Base-by-base conservation (phyloP, 176 grass and related monocot species). In the Pontederia paniculata region DNA sequence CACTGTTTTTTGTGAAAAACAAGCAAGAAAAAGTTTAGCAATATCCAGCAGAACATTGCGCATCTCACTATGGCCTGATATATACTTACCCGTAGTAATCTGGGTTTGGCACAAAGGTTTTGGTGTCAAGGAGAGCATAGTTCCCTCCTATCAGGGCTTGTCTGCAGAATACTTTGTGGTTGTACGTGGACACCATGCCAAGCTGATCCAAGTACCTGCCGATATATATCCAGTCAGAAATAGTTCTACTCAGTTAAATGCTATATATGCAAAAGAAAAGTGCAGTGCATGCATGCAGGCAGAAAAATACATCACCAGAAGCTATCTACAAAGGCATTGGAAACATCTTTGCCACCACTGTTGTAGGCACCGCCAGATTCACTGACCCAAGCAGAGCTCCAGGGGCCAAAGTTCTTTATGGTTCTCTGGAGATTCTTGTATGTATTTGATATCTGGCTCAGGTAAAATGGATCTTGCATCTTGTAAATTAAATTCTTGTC, bases 321-420 rank as follows among this genome's bases (percentile, higher is more conserved):
- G n/a, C 78, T 63, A 64, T 81, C 11, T 9, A 73, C 78, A 44
- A 77, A 86, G 42, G 73, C 50, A 64, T 86, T 62, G 0, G 78
- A 86, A 15, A 86, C 54, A 50, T 49, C 58, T 58, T 77, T 74
- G 7, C 83, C 78, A 25, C 78, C 83, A 10, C 78, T 86, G 65
- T 81, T 86, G 71, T 70, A 86, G 23, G 78, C 83, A 71, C 83
- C 78, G 17, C 83, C 83, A 19, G 77, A 77, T 56, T 86, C 83
- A 23, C 83, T 64, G 50, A 86, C 50, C 83, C 78, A 81, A 57
- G 74, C 52, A 73, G 78, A 56, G 50, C 78, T 81, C 83, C 78
- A 86, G 15, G 83, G 83, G 19, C 74, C 78, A 48, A 54, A 62
- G 8, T 71, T 42, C 45, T 4, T 25, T 55, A 81, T 51, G 42